Evolutionary conservation across 2,329 filamentous ascomycete genomes (phyloP).

Genomic region (Ophiocordyceps australis): DNA sequence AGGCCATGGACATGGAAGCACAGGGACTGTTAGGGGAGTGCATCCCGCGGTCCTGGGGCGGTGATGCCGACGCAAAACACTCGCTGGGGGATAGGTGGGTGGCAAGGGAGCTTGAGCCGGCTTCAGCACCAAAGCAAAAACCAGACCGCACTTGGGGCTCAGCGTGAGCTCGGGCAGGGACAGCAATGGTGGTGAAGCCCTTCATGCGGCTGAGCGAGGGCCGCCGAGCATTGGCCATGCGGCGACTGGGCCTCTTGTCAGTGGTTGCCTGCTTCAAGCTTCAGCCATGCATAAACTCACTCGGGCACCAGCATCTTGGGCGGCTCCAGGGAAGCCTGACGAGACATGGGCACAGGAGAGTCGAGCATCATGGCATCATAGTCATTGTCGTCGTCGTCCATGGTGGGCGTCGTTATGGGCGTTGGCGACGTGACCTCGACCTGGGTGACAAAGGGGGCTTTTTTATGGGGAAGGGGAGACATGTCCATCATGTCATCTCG

Average conservation of each 20-base stretch:
- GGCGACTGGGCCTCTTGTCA: constrained; percentile 35
- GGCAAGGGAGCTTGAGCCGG: constrained; percentile 9
- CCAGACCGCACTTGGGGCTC: constrained; percentile 50
- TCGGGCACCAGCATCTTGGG: constrained; percentile 29
- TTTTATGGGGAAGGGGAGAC: constrained; percentile 87
- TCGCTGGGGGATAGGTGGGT: constrained; percentile 50
- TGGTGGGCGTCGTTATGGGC: constrained; percentile 30
- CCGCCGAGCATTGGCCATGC: constrained; percentile 50
- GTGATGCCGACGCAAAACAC: constrained; percentile 59
- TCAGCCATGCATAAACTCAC: no score
- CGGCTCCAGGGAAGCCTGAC: constrained; percentile 27
- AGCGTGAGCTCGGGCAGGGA: constrained; percentile 39
- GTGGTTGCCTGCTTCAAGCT: no score
- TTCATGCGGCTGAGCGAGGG: constrained; percentile 62
- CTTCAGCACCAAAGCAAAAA: constrained; percentile 50
- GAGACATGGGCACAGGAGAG: constrained; percentile 31
- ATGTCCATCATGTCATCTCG: constrained; percentile 75
- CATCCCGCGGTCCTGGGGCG: constrained; percentile 49
- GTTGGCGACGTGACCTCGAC: constrained; percentile 58
- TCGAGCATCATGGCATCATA: constrained; percentile 34
- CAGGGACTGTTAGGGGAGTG: constrained; percentile 42
- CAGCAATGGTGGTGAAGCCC: constrained; percentile 48
- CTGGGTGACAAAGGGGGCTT: constrained; percentile 47
- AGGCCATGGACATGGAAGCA: constrained; percentile 33
- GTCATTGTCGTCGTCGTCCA: constrained; percentile 13